Base-by-base conservation (phyloP, 805 yeast genomes). In the Scheffersomyces lignosus region DNA sequence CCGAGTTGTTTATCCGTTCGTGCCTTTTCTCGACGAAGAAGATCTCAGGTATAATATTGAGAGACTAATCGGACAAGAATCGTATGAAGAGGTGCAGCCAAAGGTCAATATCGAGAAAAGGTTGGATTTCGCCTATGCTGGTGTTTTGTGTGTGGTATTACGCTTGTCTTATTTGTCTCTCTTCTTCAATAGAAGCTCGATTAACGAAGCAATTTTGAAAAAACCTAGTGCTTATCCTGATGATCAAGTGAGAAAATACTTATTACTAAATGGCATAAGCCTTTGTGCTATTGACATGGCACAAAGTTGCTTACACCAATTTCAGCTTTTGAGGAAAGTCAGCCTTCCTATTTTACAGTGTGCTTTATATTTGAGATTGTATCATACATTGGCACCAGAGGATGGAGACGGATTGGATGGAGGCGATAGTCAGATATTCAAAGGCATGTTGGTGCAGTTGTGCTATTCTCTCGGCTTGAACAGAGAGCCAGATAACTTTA, bases 391-490 rank as follows among this genome's bases (percentile, higher is more conserved):
- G 6, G 27, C 28, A 9, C 34, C 34, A 10, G 34, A 31, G 15
- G 34, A 31, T 6, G 34, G 34, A 12, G 34, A 31, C 20, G 34
- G 34, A 9, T 17, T 20, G 18, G 34, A 31, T 14, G 34, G 34
- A 3, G 34, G 34, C n/a, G 24, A 15, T 27, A 16, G 27, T 10
- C 34, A 31, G 14, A 20, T 23, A 10, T 70, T 40, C 32, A 26
- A 32, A 16, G 33, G 44, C 12, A 70, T 78, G 59, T 63, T 80
- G 22, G 59, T 80, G 12, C 87, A 81, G 49, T 78, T 83, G 83
- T 85, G 82, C 0, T 69, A 77, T 36, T 71, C 82, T 27, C 70
- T 82, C 44, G 90, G 89, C 0, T 52, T 83, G 17, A 81, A 83
- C 52, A 67, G 88, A 47, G 89, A 83, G 45, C 88, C 89, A 0